Evolutionary conservation across 495 filamentous ascomycete genomes (phyloP).

Genomic region (Hyaloscypha hepaticicola): DNA sequence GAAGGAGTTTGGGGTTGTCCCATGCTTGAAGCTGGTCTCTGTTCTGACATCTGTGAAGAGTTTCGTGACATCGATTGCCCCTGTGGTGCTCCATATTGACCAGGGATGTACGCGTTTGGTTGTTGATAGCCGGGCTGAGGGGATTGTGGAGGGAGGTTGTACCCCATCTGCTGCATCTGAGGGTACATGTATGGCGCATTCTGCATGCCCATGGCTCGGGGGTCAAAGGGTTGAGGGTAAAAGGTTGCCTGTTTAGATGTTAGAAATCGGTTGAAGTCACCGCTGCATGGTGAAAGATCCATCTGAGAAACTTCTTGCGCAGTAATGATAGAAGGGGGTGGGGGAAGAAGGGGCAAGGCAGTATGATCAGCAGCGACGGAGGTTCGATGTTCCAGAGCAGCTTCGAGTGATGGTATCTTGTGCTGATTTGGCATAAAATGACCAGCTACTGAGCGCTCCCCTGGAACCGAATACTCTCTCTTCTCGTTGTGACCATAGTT

Average conservation of each 20-base stretch:
- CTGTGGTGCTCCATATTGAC: slow-evolving; percentile 51
- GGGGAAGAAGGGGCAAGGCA: slow-evolving; percentile 6
- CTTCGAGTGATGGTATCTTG: slow-evolving; percentile 8
- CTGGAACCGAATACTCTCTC: slow-evolving; percentile 9
- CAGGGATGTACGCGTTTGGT: slow-evolving; percentile 42
- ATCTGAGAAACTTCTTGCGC: slow-evolving; percentile 23
- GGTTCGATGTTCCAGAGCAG: slow-evolving; percentile 12
- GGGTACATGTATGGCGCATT: slow-evolving; percentile 44
- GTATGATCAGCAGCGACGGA: slow-evolving; percentile 9
- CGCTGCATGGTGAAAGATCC: slow-evolving; percentile 67
- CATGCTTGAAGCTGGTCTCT: slow-evolving; percentile 73
- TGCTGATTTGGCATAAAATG: slow-evolving; percentile 18
- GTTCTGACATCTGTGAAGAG: slow-evolving; percentile 76
- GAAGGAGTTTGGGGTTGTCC: slow-evolving; percentile 58
- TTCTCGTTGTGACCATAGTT: slow-evolving; percentile 15
- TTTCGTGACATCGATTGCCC: slow-evolving; percentile 76
- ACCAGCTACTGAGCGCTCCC: slow-evolving; percentile 15
- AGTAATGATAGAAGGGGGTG: slow-evolving; percentile 33
- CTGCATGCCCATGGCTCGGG: slow-evolving; percentile 37
- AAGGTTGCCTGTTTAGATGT: slow-evolving; percentile 60
- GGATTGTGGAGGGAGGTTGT: slow-evolving; percentile 49
- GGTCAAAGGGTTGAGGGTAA: slow-evolving; percentile 18
- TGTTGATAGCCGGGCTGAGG: slow-evolving; percentile 51
- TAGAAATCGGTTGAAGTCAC: slow-evolving; percentile 74
- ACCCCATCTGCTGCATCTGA: slow-evolving; percentile 42